Evolutionary conservation across 345 rosid genomes (phyloP).

Genomic region (Hibiscus trionum): DNA sequence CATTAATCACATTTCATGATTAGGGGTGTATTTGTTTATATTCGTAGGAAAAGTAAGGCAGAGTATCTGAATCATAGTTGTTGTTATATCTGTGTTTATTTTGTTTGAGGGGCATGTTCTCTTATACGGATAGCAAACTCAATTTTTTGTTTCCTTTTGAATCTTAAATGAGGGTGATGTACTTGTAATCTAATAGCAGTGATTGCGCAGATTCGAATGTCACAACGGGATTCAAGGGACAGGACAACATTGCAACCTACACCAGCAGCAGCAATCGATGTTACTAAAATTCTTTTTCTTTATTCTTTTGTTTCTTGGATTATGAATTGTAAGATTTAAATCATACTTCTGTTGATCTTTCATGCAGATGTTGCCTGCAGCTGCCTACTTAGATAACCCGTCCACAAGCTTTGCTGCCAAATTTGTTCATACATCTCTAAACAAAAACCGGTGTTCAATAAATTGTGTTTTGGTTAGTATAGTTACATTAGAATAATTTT

Average conservation of each 20-base stretch:
- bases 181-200: no score
- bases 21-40: not conserved
- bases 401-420: constrained; percentile 92
- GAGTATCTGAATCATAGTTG: not conserved
- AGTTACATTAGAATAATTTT: not conserved
- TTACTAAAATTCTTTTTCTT: constrained; percentile 24
- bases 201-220: no score
- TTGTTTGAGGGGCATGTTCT: not conserved
- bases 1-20: not conserved
- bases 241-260: constrained; percentile 62
- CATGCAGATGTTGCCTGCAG: constrained; percentile 78
- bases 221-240: no score
- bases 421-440: constrained; percentile 90
- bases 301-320: constrained; percentile 8
- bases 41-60: not conserved
- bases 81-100: not conserved
- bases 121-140: constrained; percentile 38
- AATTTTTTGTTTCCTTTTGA: no score
- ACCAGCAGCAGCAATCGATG: constrained; percentile 93
- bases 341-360: constrained; percentile 14
- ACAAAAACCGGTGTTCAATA: constrained; percentile 92
- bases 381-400: constrained; percentile 88
- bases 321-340: constrained; percentile 2
- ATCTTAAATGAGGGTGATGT: no score
- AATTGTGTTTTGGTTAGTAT: constrained; percentile 71